These are phyloP conservation scores for Venturia asperata DNA, from an alignment of 2,329 filamentous ascomycete genomes.

Conservation along the genomic window DNA sequence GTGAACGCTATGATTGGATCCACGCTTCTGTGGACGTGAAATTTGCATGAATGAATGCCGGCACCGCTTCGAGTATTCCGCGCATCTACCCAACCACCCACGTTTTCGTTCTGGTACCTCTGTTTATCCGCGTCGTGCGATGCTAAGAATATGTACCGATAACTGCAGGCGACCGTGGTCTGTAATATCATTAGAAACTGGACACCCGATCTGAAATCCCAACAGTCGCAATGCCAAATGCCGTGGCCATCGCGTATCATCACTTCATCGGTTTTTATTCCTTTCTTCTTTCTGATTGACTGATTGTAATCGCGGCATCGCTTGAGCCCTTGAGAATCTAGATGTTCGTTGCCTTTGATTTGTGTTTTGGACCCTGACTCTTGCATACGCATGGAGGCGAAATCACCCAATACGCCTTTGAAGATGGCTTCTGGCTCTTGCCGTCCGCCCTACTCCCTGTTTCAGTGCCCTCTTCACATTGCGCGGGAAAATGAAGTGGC, in stretches of 20 bases:
- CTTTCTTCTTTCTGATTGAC: background rate
- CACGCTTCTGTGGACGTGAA: background rate
- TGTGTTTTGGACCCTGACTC: slow-evolving; percentile 1
- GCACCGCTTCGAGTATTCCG: background rate
- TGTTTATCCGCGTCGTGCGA: background rate
- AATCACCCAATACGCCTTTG: background rate
- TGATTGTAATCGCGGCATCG: background rate
- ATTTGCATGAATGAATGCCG: background rate
- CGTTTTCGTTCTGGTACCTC: too few relatives aligned
- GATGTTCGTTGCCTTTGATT: background rate
- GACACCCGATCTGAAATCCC: too few relatives aligned
- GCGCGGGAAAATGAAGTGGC: background rate
- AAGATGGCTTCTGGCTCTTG: background rate
- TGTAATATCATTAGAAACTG: too few relatives aligned
- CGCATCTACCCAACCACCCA: background rate
- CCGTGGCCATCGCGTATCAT: too few relatives aligned
- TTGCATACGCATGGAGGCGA: background rate
- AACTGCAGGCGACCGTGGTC: background rate
- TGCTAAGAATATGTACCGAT: background rate
- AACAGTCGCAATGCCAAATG: too few relatives aligned
- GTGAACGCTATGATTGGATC: background rate
- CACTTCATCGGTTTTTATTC: too few relatives aligned
- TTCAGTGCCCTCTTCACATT: background rate
- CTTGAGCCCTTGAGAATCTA: background rate
- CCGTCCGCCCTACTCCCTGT: background rate